Conservation (phyloP, 140 eudicot species). For the Bidens hawaiensis region DNA sequence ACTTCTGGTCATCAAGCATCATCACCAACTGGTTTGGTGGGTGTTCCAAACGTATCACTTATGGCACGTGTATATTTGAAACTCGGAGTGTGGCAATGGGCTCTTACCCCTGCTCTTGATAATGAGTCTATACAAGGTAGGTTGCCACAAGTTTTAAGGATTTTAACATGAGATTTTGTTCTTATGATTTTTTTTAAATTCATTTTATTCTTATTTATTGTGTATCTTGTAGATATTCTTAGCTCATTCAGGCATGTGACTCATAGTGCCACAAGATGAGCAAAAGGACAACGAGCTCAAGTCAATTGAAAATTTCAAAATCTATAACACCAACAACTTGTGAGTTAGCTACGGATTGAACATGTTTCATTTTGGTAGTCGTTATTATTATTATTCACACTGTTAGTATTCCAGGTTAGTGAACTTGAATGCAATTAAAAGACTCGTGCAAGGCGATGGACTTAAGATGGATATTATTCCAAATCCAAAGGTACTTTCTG, state of each 20-base stretch:
- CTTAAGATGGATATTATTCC: slow-evolving; percentile 97
- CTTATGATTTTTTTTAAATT: slow-evolving; percentile 6
- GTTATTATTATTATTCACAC: slow-evolving; percentile 15
- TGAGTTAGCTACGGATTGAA: slow-evolving; percentile 30
- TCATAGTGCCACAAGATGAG: slow-evolving; percentile 78
- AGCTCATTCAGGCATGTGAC: slow-evolving; percentile 77
- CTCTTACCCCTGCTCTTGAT: slow-evolving; percentile 88
- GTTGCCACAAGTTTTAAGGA: not conserved
- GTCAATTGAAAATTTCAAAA: slow-evolving; percentile 95
- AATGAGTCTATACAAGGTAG: slow-evolving; percentile 83
- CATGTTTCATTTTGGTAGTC: slow-evolving; percentile 5
- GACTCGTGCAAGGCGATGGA: slow-evolving; percentile 84
- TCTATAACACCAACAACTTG: slow-evolving; percentile 96
- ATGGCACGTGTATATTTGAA: slow-evolving; percentile 81
- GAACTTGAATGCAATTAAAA: slow-evolving; percentile 77
- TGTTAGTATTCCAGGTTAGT: slow-evolving; percentile 63
- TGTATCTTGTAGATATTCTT: slow-evolving; percentile 56
- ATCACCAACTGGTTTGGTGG: slow-evolving; percentile 32
- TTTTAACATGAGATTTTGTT: not conserved
- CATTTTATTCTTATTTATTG: not conserved
- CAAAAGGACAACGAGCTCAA: slow-evolving; percentile 90
- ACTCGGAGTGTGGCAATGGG: slow-evolving; percentile 90
- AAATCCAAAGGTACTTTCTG: slow-evolving; percentile 70
- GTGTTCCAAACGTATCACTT: slow-evolving; percentile 54
- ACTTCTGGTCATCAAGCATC: slow-evolving; percentile 39